These are phyloP conservation scores for Huntiella savannae DNA, from an alignment of 2,329 filamentous ascomycete genomes.

Conservation along the genomic window DNA sequence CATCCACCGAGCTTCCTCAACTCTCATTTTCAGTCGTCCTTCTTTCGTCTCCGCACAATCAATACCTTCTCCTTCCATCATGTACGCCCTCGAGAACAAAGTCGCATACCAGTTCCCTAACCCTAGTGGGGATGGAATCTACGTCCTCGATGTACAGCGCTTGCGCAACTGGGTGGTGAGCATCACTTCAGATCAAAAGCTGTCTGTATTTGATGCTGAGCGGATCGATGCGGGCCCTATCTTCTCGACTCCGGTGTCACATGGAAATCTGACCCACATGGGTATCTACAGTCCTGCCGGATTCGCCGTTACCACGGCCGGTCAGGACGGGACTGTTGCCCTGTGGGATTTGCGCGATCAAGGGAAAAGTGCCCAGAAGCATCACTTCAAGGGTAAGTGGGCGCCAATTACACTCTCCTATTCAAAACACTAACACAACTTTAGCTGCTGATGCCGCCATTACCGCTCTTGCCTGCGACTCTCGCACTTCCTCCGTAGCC, in stretches of 20 bases:
- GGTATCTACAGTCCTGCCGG: conserved; percentile 32
- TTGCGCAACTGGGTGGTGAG: conserved; percentile 2
- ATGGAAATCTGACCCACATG: conserved; percentile 46
- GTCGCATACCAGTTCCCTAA: conserved; percentile 9
- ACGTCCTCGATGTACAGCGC: conserved; percentile 9
- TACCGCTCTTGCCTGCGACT: conserved; percentile 44
- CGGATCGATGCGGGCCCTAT: conserved; percentile 30
- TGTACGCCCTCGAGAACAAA: conserved; percentile 10
- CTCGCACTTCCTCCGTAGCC: conserved; percentile 39
- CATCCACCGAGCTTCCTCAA: background rate
- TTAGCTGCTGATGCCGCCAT: conserved; percentile 25
- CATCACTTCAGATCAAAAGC: conserved; percentile 8
- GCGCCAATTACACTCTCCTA: background rate
- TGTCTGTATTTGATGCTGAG: conserved; percentile 8
- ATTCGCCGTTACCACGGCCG: conserved; percentile 45
- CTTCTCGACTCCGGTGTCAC: conserved; percentile 22
- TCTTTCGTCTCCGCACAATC: background rate
- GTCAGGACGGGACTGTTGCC: conserved; percentile 48
- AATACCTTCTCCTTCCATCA: background rate
- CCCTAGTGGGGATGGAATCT: conserved; percentile 9
- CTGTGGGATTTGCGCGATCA: conserved; percentile 45
- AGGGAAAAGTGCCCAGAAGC: conserved; percentile 21
- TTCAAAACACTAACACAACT: background rate
- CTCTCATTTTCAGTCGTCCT: background rate
- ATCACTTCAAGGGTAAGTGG: conserved; percentile 24